Percentiles rank a stretch among this genome's conserved stretches.
Conservation (phyloP, 163 green algal species). For the Chloromonas sp. region DNA sequence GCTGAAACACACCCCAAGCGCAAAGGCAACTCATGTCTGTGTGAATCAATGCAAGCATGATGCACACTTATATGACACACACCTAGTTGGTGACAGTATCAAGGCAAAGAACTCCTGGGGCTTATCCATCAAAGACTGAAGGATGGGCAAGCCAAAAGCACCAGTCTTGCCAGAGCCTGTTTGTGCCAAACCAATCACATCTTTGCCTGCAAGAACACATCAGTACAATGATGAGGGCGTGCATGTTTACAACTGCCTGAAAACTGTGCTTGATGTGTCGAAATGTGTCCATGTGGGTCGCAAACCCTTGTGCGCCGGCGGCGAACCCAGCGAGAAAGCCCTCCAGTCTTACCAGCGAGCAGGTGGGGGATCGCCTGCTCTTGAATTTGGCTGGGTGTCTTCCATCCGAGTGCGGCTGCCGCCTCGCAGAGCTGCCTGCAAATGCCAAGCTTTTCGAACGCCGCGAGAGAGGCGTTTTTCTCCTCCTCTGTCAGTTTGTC, state of each 20-base stretch:
- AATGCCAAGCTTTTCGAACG: conserved; percentile 74
- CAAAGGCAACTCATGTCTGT: background rate
- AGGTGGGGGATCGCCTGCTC: conserved; percentile 77
- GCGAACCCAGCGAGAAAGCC: too few relatives aligned
- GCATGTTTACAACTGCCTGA: too few relatives aligned
- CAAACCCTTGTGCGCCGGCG: too few relatives aligned
- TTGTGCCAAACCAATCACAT: conserved; percentile 97
- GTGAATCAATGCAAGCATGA: background rate
- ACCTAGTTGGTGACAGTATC: conserved; percentile 85
- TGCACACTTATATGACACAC: background rate
- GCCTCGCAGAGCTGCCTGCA: conserved; percentile 74
- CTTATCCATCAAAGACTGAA: conserved; percentile 89
- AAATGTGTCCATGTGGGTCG: too few relatives aligned
- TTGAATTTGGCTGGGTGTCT: conserved; percentile 75
- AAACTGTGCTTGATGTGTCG: too few relatives aligned
- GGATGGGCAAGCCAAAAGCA: conserved; percentile 94
- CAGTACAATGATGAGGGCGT: too few relatives aligned
- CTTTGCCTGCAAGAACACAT: conserved; percentile 58
- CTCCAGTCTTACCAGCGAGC: conserved; percentile 53
- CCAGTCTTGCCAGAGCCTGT: conserved; percentile 96
- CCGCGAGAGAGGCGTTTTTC: conserved; percentile 25
- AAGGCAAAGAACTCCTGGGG: conserved; percentile 87
- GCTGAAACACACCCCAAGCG: background rate
- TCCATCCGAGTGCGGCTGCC: conserved; percentile 74
- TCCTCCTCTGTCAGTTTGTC: conserved; percentile 30